Evolutionary conservation across 495 filamentous ascomycete genomes (phyloP), one percentile per base, ranked within the genome.

Genomic region (Clavariopsis aquatica): DNA sequence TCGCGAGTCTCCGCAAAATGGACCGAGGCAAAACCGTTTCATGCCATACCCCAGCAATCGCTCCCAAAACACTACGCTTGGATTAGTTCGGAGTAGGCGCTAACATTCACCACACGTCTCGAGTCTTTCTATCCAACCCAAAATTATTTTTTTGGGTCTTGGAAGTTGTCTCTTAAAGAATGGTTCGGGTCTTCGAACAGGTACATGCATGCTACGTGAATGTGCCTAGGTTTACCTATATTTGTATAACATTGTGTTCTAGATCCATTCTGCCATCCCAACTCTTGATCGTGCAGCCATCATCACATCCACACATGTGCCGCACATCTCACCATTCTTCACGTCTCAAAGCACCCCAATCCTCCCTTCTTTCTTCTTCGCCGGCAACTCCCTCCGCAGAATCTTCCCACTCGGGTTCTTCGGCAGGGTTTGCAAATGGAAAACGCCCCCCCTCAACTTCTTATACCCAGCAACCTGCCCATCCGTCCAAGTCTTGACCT

Each of bases 351-450:
- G 47, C 28, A 36, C 17, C 8, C 61, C 61, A 24, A 38, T 34
- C 23, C 59, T 23, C 4, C 49, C 49, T 28, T 62, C 41, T 20
- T 64, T 60, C 26, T 54, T 31, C 51, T 60, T 61, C 2, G 64
- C 64, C 1, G 64, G 64, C 38, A 66, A 51, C 2, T 56, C 49
- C 47, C 52, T 58, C 34, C 65, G 45, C 49, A 63, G 22, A 20
- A 68, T 59, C 52, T 68, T 63, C 29, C 65, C 65, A 46, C 49
- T 58, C 28, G 59, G 20, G 36, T 58, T 68, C 53, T 68, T 63
- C 4, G 65, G 65, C 6, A 68, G 53, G 23, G 36, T 36, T 27
- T 56, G 46, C 9, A 68, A n/a, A 57, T 57, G 49, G 26, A 57
- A 53, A 4, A 68, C 59, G 2, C 65, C 65, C 8, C 65, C 65